Conservation (phyloP, 139 green algal species). For the Picochlorum sp. region DNA sequence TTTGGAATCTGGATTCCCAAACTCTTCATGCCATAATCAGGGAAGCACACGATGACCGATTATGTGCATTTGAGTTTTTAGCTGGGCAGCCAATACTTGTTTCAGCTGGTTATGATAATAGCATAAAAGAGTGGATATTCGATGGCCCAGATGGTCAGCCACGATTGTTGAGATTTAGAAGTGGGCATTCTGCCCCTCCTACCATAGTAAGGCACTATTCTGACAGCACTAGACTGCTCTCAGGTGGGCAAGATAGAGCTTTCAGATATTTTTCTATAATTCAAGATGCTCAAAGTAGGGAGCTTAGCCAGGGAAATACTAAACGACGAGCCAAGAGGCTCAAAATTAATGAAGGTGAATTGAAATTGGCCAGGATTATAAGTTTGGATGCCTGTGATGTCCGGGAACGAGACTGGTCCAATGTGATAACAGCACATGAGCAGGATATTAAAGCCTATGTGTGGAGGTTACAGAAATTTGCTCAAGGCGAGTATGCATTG, state of each 20-base stretch:
- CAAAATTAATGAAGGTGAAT: conserved; percentile 56
- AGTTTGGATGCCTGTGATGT: conserved; percentile 58
- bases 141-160: conserved; percentile 43
- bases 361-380: conserved; percentile 72
- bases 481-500: conserved; percentile 58
- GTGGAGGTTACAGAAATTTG: conserved; percentile 76
- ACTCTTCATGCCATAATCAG: conserved; percentile 52
- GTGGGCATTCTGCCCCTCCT: conserved; percentile 78
- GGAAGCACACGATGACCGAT: conserved; percentile 59
- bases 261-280: conserved; percentile 84
- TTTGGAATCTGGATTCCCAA: conserved; percentile 87
- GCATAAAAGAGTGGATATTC: conserved; percentile 94
- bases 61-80: conserved; percentile 54
- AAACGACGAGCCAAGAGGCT: conserved; percentile 57
- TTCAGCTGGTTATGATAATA: conserved; percentile 75
- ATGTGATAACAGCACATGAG: conserved; percentile 87
- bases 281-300: conserved; percentile 85
- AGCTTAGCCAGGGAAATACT: conserved; percentile 81
- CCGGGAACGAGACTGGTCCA: conserved; percentile 92
- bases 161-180: conserved; percentile 75
- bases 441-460: conserved; percentile 73
- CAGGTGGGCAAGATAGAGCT: conserved; percentile 69
- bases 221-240: conserved; percentile 64
- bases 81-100: conserved; percentile 77
- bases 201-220: conserved; percentile 64